A percentile compares a stretch with the other conserved stretches of the same genome.
Conservation (phyloP, 2,329 filamentous ascomycete species). For the Hymenoscyphus linearis region DNA sequence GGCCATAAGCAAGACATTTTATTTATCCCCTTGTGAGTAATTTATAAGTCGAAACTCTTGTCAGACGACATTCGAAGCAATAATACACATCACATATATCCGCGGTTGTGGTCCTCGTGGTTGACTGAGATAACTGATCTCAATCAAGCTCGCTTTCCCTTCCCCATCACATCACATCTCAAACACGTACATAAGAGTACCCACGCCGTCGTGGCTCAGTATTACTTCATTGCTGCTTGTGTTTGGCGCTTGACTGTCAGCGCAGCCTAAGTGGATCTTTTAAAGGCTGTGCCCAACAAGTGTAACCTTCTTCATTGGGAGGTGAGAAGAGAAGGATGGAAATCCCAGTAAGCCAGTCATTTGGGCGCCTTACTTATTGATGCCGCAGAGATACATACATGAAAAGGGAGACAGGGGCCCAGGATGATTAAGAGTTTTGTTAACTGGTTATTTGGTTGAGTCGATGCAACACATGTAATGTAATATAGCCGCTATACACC, state of each 20-base stretch:
- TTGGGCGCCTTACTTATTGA: neutral
- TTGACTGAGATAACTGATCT: neutral
- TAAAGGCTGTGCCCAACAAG: neutral
- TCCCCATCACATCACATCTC: no score
- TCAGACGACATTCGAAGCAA: neutral
- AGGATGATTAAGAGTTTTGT: neutral
- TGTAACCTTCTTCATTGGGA: conserved; percentile 3
- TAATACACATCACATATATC: neutral
- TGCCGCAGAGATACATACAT: conserved; percentile 10
- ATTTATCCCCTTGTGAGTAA: neutral
- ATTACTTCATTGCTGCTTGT: neutral
- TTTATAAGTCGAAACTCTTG: neutral
- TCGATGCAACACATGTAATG: neutral
- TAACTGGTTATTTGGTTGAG: neutral
- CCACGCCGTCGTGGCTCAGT: neutral
- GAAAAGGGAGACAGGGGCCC: neutral
- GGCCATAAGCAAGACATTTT: neutral
- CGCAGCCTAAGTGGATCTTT: conserved; percentile 1
- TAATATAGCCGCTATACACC: neutral
- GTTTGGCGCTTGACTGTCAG: neutral
- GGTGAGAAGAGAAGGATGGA: conserved; percentile 2
- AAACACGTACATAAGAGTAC: neutral
- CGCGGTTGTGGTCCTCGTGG: neutral
- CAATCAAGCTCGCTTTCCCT: neutral
- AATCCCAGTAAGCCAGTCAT: conserved; percentile 1